A percentile compares a stretch with the other conserved stretches of the same genome.
These are phyloP conservation scores for Syncephalastrum sp. DNA, from an alignment of 371 early-diverging fungal genomes.

Conservation along the genomic window DNA sequence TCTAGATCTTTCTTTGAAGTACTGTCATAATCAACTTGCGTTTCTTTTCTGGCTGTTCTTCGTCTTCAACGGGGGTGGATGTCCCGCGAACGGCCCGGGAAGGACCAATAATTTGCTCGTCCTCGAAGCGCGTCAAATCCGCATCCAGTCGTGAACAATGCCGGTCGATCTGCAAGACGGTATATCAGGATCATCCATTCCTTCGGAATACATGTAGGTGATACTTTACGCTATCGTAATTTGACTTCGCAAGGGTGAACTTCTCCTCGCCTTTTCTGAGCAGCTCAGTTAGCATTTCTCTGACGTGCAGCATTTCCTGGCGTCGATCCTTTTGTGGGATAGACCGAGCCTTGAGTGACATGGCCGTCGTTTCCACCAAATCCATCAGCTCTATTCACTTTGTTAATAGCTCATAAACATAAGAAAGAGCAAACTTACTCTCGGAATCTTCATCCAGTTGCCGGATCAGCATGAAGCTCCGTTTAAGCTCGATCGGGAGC, in stretches of 20 bases:
- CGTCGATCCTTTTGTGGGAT: slow-evolving; percentile 36
- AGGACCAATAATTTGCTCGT: slow-evolving; percentile 76
- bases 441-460: slow-evolving; percentile 87
- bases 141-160: slow-evolving; percentile 90
- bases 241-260: slow-evolving; percentile 86
- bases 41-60: slow-evolving; percentile 4
- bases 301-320: slow-evolving; percentile 58
- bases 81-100: slow-evolving; percentile 12
- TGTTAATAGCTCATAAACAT: neutral
- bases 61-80: slow-evolving; percentile 5
- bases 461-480: slow-evolving; percentile 88
- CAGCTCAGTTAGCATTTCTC: slow-evolving; percentile 61
- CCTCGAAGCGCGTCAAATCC: slow-evolving; percentile 87
- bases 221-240: slow-evolving; percentile 83
- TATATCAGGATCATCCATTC: neutral
- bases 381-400: slow-evolving; percentile 52
- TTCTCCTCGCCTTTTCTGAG: slow-evolving; percentile 93
- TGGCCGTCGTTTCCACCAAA: slow-evolving; percentile 41
- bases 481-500: slow-evolving; percentile 83
- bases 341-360: slow-evolving; percentile 28
- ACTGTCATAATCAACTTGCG: neutral
- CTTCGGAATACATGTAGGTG: neutral
- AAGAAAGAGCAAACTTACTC: slow-evolving; percentile 28
- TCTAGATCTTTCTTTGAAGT: neutral
- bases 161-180: slow-evolving; percentile 72